A percentile compares a stretch with the other conserved stretches of the same genome.
These are phyloP conservation scores for Keqinozyma sinolaborantium DNA, from an alignment of 1,139 yeast genomes.

Conservation along the genomic window DNA sequence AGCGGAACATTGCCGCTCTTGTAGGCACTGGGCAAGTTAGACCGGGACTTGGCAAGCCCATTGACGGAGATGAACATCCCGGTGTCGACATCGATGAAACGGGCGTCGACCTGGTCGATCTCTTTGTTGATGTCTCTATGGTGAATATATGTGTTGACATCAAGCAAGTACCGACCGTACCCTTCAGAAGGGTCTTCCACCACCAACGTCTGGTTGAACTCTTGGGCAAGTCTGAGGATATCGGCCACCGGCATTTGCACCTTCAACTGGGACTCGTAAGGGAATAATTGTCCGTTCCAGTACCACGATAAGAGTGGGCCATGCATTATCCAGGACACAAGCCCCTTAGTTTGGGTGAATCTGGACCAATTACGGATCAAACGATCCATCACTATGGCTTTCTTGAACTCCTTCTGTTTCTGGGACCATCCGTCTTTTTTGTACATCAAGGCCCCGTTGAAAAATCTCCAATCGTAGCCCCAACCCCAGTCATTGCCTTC, in stretches of 20 bases:
- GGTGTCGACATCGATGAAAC: slow-evolving; percentile 38
- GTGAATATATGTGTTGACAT: slow-evolving; percentile 30
- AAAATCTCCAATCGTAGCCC: slow-evolving; percentile 41
- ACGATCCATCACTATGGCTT: slow-evolving; percentile 24
- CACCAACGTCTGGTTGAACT: slow-evolving; percentile 27
- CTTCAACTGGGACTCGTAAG: slow-evolving; percentile 31
- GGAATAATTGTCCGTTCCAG: slow-evolving; percentile 44
- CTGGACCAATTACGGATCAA: slow-evolving; percentile 27
- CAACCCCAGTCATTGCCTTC: slow-evolving; percentile 30
- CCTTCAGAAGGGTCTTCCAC: slow-evolving; percentile 29
- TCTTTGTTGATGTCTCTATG: slow-evolving; percentile 27
- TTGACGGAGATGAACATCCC: slow-evolving; percentile 40
- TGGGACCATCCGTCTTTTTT: slow-evolving; percentile 23
- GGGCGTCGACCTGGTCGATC: slow-evolving; percentile 36
- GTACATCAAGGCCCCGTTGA: slow-evolving; percentile 31
- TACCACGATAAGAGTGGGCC: slow-evolving; percentile 29
- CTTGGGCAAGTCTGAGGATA: slow-evolving; percentile 19
- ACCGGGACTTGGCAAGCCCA: slow-evolving; percentile 28
- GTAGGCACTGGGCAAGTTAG: slow-evolving; percentile 21
- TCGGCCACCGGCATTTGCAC: slow-evolving; percentile 33
- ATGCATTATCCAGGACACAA: slow-evolving; percentile 26
- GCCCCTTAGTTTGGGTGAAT: slow-evolving; percentile 28
- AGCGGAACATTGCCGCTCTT: slow-evolving; percentile 11
- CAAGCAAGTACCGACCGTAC: slow-evolving; percentile 29
- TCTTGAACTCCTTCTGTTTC: slow-evolving; percentile 19